A percentile compares a stretch with the other conserved stretches of the same genome.
Conservation (phyloP, 2,329 filamentous ascomycete genomes). For the Aspergillus glaucus region DNA sequence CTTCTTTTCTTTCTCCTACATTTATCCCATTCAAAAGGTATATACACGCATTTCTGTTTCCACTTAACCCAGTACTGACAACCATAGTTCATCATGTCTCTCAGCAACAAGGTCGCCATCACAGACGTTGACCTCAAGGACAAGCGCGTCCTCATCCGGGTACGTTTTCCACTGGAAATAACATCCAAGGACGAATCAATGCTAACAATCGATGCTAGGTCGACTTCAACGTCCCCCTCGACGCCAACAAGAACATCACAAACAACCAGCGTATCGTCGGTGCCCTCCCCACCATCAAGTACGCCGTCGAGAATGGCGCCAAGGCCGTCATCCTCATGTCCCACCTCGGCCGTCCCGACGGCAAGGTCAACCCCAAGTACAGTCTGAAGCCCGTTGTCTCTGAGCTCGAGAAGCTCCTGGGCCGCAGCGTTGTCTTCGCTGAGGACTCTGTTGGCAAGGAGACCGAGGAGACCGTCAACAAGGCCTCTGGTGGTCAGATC, state of each 20-base stretch:
- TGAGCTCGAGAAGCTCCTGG: constrained; percentile 84
- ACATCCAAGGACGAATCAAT: neutral
- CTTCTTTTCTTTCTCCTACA: constrained; percentile 1
- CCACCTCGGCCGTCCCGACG: constrained; percentile 92
- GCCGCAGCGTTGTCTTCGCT: constrained; percentile 78
- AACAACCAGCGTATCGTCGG: constrained; percentile 98
- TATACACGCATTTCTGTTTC: neutral
- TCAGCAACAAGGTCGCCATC: constrained; percentile 96
- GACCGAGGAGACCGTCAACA: constrained; percentile 83
- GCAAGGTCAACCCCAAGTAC: constrained; percentile 85
- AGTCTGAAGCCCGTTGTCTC: constrained; percentile 85
- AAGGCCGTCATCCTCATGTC: constrained; percentile 97
- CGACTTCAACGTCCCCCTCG: constrained; percentile 99
- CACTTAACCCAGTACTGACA: too few relatives aligned
- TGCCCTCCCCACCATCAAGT: constrained; percentile 90
- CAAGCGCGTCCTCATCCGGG: constrained; percentile 96
- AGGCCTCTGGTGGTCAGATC: constrained; percentile 72
- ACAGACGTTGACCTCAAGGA: constrained; percentile 93
- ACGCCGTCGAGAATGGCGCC: constrained; percentile 82
- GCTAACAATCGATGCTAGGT: constrained; percentile 53
- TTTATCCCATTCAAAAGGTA: constrained; percentile 3
- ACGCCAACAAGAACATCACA: constrained; percentile 86
- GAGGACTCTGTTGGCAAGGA: constrained; percentile 85
- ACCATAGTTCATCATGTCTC: constrained; percentile 64
- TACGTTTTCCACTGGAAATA: constrained; percentile 45